Base-by-base conservation (phyloP, 768 basidiomycete species). In the Russula sp. region DNA sequence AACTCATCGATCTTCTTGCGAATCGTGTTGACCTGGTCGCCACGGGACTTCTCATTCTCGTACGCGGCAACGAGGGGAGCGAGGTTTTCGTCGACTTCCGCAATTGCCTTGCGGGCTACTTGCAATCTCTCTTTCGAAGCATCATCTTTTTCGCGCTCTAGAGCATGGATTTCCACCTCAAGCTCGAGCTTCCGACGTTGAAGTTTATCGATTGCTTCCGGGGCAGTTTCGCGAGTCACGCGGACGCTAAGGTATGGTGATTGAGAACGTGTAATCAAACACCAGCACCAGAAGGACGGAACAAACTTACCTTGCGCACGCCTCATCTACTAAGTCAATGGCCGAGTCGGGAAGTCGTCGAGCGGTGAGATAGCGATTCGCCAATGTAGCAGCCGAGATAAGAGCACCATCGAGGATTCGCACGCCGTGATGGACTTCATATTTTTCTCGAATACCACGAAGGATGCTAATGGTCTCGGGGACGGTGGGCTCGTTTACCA, bases 91-190 rank as follows among this genome's bases (percentile, higher is more conserved):
- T 93, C 90, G 45, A 95, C 83, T 49, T 92, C 85, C 3, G 89
- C 84, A 63, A 93, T 85, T 5, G 83, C 81, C 73, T 90, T 94
- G 65, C 81, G 83, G 8, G 93, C 92, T 18, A 75, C 65, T 41
- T 79, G 78, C 11, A 96, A 78, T 13, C 93, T 83, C 60, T 94
- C 92, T 73, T 90, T 90, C 69, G 90, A 93, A 5, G 90, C 89
- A 5, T 83, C 71, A 62, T 97, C 94, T 72, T 93, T 95, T 73
- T 97, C 94, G 50, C 93, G 83, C 71, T 94, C 90, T 55, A 98
- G 76, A 10, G 96, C 96, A 71, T 97, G 94, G 22, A 97, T 89
- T 71, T 97, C 96, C 20, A 98, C 86, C 70, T 98, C 90, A 34
- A 98, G 81, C 70, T 96, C 91, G 36, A 98, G 82, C 72, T 90